phyloP scores from a whole-genome alignment of 495 filamentous ascomycete species.

The Penicillium diatomitis region DNA sequence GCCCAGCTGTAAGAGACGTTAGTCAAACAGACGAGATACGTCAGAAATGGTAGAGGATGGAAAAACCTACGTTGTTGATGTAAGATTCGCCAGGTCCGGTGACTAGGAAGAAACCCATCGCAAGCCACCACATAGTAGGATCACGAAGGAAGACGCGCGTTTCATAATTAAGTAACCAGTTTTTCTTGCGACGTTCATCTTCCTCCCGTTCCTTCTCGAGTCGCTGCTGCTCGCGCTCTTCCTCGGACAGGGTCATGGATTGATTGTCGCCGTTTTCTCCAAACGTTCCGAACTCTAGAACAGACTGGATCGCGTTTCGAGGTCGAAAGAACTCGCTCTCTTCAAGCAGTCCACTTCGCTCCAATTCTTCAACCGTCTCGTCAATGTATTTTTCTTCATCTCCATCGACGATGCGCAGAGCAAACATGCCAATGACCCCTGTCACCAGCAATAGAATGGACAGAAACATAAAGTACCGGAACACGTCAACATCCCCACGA shows the following conservation, averaged over 20 bases:
- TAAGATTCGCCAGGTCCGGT: conserved; percentile 92
- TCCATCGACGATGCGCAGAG: conserved; percentile 58
- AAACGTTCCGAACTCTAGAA: conserved; percentile 47
- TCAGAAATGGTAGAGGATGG: neutral
- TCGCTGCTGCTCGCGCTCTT: conserved; percentile 34
- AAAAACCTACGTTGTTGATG: conserved; percentile 67
- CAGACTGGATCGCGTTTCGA: conserved; percentile 24
- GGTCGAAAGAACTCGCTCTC: conserved; percentile 54
- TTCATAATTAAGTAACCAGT: conserved; percentile 78
- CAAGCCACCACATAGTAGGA: conserved; percentile 90
- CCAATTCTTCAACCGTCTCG: conserved; percentile 75
- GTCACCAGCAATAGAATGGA: conserved; percentile 54
- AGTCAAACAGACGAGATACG: neutral
- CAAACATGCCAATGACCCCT: conserved; percentile 65
- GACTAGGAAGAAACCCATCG: conserved; percentile 84
- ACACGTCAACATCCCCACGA: conserved; percentile 75
- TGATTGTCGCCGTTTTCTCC: conserved; percentile 15
- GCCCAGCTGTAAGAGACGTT: conserved; percentile 46
- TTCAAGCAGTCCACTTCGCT: conserved; percentile 75
- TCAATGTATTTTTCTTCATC: conserved; percentile 65
- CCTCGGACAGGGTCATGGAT: conserved; percentile 33
- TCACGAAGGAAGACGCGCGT: conserved; percentile 76
- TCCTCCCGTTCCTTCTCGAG: conserved; percentile 46
- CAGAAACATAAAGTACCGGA: conserved; percentile 77
- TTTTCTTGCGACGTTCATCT: conserved; percentile 67